A percentile compares a stretch with the other conserved stretches of the same genome.
phyloP scores from a whole-genome alignment of 495 filamentous ascomycete species.

The Lophiotrema nucula region DNA sequence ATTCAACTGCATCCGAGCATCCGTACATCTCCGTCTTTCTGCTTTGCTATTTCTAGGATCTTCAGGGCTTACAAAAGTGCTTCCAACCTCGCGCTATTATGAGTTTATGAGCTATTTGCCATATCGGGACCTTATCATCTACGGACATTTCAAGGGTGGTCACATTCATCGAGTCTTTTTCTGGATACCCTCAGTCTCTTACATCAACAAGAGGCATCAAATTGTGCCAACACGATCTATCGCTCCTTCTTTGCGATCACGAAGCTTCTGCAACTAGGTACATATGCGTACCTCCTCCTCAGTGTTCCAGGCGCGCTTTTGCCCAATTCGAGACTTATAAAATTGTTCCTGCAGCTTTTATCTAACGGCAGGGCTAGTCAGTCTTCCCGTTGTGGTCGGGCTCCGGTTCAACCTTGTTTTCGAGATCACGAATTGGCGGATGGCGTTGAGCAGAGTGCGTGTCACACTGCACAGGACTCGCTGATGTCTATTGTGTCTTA shows the following conservation, averaged over 20 bases:
- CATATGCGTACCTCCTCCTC: too few relatives aligned
- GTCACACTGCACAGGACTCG: too few relatives aligned
- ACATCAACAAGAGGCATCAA: slow-evolving; percentile 12
- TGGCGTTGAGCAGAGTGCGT: too few relatives aligned
- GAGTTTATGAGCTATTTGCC: slow-evolving; percentile 11
- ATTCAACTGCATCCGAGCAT: background rate
- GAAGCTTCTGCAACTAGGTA: too few relatives aligned
- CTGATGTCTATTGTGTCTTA: too few relatives aligned
- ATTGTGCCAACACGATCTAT: slow-evolving; percentile 3
- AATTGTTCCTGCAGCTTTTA: too few relatives aligned
- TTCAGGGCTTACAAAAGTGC: slow-evolving; percentile 22
- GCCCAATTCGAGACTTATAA: too few relatives aligned
- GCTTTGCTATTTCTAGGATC: slow-evolving; percentile 19
- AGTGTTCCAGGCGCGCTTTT: too few relatives aligned
- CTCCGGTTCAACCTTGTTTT: too few relatives aligned
- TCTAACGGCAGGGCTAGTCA: too few relatives aligned
- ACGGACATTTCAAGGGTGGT: slow-evolving; percentile 8
- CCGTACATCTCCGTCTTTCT: slow-evolving; percentile 4
- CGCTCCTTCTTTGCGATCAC: background rate
- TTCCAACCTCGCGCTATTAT: slow-evolving; percentile 16
- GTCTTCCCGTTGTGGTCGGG: too few relatives aligned
- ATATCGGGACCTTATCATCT: slow-evolving; percentile 1
- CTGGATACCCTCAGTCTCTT: slow-evolving; percentile 26
- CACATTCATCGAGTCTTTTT: slow-evolving; percentile 18
- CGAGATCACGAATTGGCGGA: too few relatives aligned